Evolutionary conservation across 441 rosid species (phyloP).

Genomic region (Metrosideros polymorpha): DNA sequence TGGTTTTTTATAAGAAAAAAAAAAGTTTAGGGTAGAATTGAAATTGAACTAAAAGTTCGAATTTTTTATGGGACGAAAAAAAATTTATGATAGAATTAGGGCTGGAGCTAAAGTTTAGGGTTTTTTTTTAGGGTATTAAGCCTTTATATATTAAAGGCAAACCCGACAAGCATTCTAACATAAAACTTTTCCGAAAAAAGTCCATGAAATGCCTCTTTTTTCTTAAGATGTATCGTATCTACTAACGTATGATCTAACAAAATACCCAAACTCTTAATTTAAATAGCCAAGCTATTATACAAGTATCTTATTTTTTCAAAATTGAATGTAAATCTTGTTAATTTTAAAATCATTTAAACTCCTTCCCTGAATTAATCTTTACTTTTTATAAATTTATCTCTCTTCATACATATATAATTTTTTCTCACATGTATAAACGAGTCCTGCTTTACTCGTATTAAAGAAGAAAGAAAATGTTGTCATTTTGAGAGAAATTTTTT

Average conservation of each 20-base stretch:
- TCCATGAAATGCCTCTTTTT: background rate
- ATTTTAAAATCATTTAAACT: background rate
- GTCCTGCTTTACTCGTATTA: background rate
- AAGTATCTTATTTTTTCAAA: background rate
- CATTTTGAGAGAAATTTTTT: background rate
- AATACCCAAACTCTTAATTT: too few relatives aligned
- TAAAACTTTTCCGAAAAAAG: background rate
- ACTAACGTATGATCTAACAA: too few relatives aligned
- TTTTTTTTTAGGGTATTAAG: too few relatives aligned
- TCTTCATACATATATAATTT: too few relatives aligned
- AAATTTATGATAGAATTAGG: too few relatives aligned
- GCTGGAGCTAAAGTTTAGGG: too few relatives aligned
- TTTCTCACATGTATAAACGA: too few relatives aligned
- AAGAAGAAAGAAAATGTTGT: background rate
- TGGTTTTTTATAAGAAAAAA: too few relatives aligned
- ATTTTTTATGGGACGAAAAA: too few relatives aligned
- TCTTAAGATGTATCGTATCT: background rate
- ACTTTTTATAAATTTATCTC: too few relatives aligned
- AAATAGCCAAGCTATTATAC: background rate
- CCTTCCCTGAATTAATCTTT: background rate
- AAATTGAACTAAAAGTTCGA: too few relatives aligned
- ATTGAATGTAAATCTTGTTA: background rate
- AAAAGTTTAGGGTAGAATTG: too few relatives aligned
- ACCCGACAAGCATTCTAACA: background rate
- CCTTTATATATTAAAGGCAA: background rate